These are phyloP conservation scores for Mortierella antarctica DNA, from an alignment of 192 early-diverging fungal genomes.

Conservation along the genomic window DNA sequence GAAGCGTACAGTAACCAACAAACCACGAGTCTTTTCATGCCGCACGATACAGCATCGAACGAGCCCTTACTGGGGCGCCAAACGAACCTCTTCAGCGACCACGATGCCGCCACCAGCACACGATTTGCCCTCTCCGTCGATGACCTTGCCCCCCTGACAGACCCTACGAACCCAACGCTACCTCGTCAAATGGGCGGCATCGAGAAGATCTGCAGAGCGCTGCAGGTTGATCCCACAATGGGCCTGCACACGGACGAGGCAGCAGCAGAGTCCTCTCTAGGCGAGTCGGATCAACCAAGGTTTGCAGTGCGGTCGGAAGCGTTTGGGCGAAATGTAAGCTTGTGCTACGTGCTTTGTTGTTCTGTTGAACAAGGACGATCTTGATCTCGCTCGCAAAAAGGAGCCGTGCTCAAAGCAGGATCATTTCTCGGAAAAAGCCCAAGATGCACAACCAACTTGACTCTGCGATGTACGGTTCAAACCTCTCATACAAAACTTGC, in stretches of 20 bases:
- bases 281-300: slow-evolving; percentile 11
- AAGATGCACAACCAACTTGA: not conserved
- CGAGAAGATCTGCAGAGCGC: slow-evolving; percentile 64
- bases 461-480: not conserved
- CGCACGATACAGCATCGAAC: slow-evolving; percentile 24
- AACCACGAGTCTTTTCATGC: slow-evolving; percentile 8
- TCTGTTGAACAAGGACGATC: no score
- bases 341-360: not conserved
- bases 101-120: not conserved
- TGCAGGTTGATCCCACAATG: slow-evolving; percentile 68
- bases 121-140: slow-evolving; percentile 61
- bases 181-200: slow-evolving; percentile 71
- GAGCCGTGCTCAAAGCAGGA: no score
- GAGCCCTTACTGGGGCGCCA: slow-evolving; percentile 37
- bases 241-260: slow-evolving; percentile 68
- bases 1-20: not conserved
- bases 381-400: no score
- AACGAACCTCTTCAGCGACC: not conserved
- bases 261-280: slow-evolving; percentile 8
- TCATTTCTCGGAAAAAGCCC: not conserved
- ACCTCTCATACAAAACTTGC: slow-evolving; percentile 9
- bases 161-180: slow-evolving; percentile 72
- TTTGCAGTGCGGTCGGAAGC: slow-evolving; percentile 31
- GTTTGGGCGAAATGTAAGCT: slow-evolving; percentile 46
- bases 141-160: slow-evolving; percentile 69